Evolutionary conservation across 2,329 filamentous ascomycete genomes (phyloP).

Genomic region (Coniochaeta prunicola): DNA sequence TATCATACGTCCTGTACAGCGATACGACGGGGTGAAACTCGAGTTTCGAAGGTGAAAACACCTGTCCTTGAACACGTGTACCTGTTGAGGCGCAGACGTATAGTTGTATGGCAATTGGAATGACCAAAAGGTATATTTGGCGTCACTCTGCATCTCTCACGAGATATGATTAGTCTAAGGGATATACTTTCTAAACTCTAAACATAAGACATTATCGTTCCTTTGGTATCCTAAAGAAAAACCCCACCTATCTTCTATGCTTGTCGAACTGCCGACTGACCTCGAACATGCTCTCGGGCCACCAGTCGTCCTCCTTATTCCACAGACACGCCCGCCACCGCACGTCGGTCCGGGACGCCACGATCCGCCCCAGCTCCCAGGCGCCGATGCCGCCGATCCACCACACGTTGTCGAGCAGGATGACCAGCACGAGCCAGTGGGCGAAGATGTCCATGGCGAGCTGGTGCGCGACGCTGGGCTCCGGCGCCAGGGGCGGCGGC

Average conservation of each 20-base stretch:
- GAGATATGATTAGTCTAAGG: background rate
- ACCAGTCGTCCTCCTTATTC: conserved; percentile 18
- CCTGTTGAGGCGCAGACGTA: too few species aligned
- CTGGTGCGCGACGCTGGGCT: conserved; percentile 8
- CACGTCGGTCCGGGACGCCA: conserved; percentile 8
- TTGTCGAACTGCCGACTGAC: conserved; percentile 12
- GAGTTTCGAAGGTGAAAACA: too few species aligned
- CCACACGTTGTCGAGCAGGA: conserved; percentile 30
- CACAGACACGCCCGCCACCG: conserved; percentile 7
- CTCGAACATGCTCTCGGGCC: conserved; percentile 27
- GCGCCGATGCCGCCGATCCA: conserved; percentile 28
- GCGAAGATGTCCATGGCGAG: conserved; percentile 29
- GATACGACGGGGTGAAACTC: too few species aligned
- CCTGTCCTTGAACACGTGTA: too few species aligned
- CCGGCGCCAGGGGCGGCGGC: background rate
- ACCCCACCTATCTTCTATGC: conserved; percentile 1
- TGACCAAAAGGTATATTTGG: background rate
- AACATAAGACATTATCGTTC: background rate
- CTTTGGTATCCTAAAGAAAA: background rate
- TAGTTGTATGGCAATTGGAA: too few species aligned
- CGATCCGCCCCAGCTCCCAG: conserved; percentile 24
- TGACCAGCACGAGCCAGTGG: conserved; percentile 29
- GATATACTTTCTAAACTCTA: background rate
- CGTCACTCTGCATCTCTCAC: background rate
- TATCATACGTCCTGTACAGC: too few species aligned